Conservation (phyloP, 2,329 filamentous ascomycete genomes). For the Penicillium paneum region DNA sequence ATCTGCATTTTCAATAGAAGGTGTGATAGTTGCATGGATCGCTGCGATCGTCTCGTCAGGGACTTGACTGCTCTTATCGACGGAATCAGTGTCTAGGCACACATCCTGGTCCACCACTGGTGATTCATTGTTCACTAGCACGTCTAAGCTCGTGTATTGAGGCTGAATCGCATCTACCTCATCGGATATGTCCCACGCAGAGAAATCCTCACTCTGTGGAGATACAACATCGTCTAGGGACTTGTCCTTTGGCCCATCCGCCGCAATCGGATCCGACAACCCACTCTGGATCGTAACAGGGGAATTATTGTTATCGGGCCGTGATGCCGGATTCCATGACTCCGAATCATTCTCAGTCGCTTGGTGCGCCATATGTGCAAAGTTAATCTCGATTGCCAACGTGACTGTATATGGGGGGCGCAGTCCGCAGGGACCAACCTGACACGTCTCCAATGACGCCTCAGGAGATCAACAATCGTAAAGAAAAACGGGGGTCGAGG, state of each 20-base stretch:
- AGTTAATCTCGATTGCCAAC: slow-evolving; percentile 8
- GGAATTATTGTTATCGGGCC: slow-evolving; percentile 39
- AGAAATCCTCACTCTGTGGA: slow-evolving; percentile 17
- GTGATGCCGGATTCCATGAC: slow-evolving; percentile 57
- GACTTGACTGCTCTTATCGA: not conserved
- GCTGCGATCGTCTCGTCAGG: not conserved
- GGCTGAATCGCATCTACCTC: slow-evolving; percentile 4
- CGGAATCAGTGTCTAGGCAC: not conserved
- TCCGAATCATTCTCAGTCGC: slow-evolving; percentile 18
- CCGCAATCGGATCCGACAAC: slow-evolving; percentile 14
- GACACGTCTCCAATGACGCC: slow-evolving; percentile 30
- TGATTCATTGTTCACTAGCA: slow-evolving; percentile 1
- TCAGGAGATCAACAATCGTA: slow-evolving; percentile 24
- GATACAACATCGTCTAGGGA: slow-evolving; percentile 12
- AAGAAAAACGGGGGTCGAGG: slow-evolving; percentile 6
- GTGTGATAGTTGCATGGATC: too few species aligned
- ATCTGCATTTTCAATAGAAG: not conserved
- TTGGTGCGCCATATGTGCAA: slow-evolving; percentile 25
- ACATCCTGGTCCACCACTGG: not conserved
- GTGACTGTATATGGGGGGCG: slow-evolving; percentile 8
- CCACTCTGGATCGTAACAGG: slow-evolving; percentile 9
- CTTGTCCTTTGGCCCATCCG: slow-evolving; percentile 14
- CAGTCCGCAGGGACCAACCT: slow-evolving; percentile 19
- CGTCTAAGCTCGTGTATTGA: slow-evolving; percentile 7
- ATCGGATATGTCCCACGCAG: slow-evolving; percentile 20